These are phyloP conservation scores for Wallacemonas sp. DNA, from an alignment of 208 protist genomes.

Conservation along the genomic window DNA sequence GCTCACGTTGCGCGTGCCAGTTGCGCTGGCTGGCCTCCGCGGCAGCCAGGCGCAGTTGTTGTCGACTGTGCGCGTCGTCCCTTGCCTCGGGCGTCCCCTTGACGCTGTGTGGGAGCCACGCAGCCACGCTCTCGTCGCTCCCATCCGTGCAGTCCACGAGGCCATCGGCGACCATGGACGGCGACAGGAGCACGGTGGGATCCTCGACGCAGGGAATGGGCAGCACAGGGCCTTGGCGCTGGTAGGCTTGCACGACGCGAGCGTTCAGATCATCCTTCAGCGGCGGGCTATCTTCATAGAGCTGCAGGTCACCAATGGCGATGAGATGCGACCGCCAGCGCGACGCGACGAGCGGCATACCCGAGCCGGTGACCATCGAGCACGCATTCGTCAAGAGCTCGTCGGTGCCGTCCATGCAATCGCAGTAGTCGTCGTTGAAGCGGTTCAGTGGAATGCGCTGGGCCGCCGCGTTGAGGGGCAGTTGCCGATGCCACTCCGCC, in stretches of 20 bases:
- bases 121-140: constrained; percentile 47
- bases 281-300: constrained; percentile 48
- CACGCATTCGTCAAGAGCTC: constrained; percentile 78
- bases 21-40: neutral
- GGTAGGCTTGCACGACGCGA: constrained; percentile 22
- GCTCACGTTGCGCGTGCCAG: neutral
- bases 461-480: constrained; percentile 49
- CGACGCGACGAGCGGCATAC: constrained; percentile 31
- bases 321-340: constrained; percentile 60
- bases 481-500: constrained; percentile 35
- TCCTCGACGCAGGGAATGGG: constrained; percentile 46
- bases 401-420: constrained; percentile 80
- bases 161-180: constrained; percentile 65
- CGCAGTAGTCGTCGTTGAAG: constrained; percentile 88
- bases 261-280: constrained; percentile 28
- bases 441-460: constrained; percentile 52
- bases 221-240: constrained; percentile 49
- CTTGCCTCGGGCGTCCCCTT: neutral
- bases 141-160: constrained; percentile 78
- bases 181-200: constrained; percentile 48
- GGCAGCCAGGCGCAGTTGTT: neutral
- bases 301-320: constrained; percentile 32
- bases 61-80: neutral
- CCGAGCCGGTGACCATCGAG: constrained; percentile 61
- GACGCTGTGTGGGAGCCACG: neutral